Percentiles rank a stretch among this genome's conserved stretches.
Evolutionary conservation across 1,284 basidiomycete genomes (phyloP).

Genomic region (Puccinia polysora): DNA sequence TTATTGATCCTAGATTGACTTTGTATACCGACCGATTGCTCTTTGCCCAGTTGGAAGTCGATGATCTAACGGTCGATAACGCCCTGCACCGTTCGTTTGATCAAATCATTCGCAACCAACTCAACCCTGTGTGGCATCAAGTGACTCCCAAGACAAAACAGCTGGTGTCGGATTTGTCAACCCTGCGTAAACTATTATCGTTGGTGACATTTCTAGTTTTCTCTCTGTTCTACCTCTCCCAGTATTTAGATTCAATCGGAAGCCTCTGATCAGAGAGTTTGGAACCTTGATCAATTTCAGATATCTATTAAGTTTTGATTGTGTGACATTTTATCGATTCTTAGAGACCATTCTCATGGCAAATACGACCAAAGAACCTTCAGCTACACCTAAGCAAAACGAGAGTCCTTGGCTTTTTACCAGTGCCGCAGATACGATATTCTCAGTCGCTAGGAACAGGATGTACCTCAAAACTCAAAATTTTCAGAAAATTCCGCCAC

Average conservation of each 20-base stretch:
- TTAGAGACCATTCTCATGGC: conserved; percentile 82
- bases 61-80: conserved; percentile 87
- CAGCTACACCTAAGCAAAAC: conserved; percentile 56
- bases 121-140: conserved; percentile 94
- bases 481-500: conserved; percentile 45
- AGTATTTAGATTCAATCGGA: not conserved
- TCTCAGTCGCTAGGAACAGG: conserved; percentile 72
- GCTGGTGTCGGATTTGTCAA: conserved; percentile 80
- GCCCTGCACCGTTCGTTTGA: conserved; percentile 95
- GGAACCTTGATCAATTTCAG: conserved; percentile 54
- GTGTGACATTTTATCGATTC: conserved; percentile 83
- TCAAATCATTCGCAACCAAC: conserved; percentile 75
- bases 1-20: not conserved
- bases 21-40: not conserved
- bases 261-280: not conserved
- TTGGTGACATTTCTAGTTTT: too few species aligned
- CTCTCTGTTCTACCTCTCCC: not conserved
- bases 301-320: conserved; percentile 84
- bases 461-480: conserved; percentile 61
- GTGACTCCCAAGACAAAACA: conserved; percentile 87
- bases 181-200: conserved; percentile 70
- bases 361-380: conserved; percentile 56
- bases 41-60: conserved; percentile 72
- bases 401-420: conserved; percentile 81
- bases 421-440: conserved; percentile 81